Evolutionary conservation across 163 green algal species (phyloP), one percentile per base, ranked within the genome.

Genomic region (Chlorella variabilis): DNA sequence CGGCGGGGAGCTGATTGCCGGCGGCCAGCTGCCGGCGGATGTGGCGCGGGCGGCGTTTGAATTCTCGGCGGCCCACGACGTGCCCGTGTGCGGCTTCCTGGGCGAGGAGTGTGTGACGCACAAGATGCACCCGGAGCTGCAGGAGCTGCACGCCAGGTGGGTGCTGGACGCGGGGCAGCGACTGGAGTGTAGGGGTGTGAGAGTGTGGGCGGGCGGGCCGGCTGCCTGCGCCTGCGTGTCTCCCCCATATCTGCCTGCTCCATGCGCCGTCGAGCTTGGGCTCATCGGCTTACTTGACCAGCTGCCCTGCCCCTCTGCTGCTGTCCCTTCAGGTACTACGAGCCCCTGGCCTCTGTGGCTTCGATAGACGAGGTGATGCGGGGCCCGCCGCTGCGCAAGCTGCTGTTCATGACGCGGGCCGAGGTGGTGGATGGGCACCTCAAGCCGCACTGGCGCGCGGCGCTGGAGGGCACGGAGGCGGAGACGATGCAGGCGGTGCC

Each of bases 61-160:
- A 65, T 96, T 87, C 56, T 56, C 79, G 23, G 70, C 76, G 8
- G 1, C 18, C 7, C 48, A 86, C 4, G 62, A 86, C 39, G 75
- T 96, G 2, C 82, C 92, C 0, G 85, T 96, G 23, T 86, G 89
- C 6, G 94, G 88, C 31, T 99, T 99, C 80, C 80, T 93, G 54
- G 96, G 95, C 1, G 96, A 99, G 77, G 84, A 89, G 17, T 98
- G 94, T 85, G 85, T 93, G 31, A 97, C 96, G 2, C 73, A 96
- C 51, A 41, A 70, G 36, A 82, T 95, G 68, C 92, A 90, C 13
- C 71, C 86, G 1, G 89, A 96, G 39, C 75, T 99, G 62, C 62
- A 91, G 61, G 73, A 87, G 69, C 90, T 98, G 63, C 93, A 96
- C 77, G 51, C 86, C 33, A 80, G 80, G 27, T 98, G 54, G 2